Evolutionary conservation across 2,329 filamentous ascomycete species (phyloP), one percentile per base, ranked within the genome.

Genomic region (Neoscytalidium dimidiatum): DNA sequence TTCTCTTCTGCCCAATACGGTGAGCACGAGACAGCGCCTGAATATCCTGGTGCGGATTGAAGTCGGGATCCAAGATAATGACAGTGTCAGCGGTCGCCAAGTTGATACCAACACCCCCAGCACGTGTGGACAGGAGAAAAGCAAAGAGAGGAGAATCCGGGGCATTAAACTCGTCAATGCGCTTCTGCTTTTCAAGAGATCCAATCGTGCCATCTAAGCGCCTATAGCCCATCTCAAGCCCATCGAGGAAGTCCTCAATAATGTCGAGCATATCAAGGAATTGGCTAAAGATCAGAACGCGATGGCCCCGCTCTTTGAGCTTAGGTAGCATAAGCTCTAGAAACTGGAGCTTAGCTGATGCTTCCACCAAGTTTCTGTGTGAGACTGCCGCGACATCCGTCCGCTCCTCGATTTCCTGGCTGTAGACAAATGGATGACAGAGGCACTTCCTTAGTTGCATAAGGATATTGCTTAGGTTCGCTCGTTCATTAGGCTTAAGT

Each of bases 11-110:
- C 0, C 96, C 96, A 68, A 99, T 98, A 28, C 95, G 90, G 77
- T 99, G 95, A 19, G 94, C 95, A 69, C 96, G 89, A 31, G 94
- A 96, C 31, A 99, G 84, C 0, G 95, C 95, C 76, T 99, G 95
- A 44, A 99, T 91, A 72, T 99, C 96, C 77, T 99, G 95, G 73
- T 99, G 95, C 0, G 95, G 95, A 67, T 99, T 99, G 82, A 96
- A 98, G 74, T 99, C 95, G 0, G 92, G 92, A 71, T 99, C 94
- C 69, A 98, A 88, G 69, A 99, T 97, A 69, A 99, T 97, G 67
- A 99, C 96, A 0, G 95, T 99, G 73, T 99, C 95, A 2, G 95
- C 95, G 7, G 94, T 97, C 0, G 95, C 95, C 64, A 99, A 84
- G 74, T 99, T 99, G 81, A 99, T 99, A 17, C 95, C 96, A 0